phyloP scores from a whole-genome alignment of 2,329 filamentous ascomycete species.

The Epichloe bromicola region DNA sequence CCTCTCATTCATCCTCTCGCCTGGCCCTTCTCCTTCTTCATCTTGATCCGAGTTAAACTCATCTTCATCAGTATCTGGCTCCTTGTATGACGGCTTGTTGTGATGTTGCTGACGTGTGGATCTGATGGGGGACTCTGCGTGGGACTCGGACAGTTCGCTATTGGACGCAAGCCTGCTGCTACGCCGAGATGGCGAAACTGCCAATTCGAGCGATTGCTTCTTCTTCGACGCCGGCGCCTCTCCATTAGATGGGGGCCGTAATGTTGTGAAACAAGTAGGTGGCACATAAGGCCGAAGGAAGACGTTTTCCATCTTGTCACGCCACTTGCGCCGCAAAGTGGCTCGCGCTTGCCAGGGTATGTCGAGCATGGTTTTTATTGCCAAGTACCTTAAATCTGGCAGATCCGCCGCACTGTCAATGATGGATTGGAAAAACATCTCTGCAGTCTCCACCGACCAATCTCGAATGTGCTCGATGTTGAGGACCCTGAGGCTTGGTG shows the following conservation, averaged over 20 bases:
- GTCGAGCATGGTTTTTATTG: conserved; percentile 66
- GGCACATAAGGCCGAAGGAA: conserved; percentile 41
- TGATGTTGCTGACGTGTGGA: conserved; percentile 7
- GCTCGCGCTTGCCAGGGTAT: conserved; percentile 72
- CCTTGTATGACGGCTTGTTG: conserved; percentile 24
- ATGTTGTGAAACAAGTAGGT: conserved; percentile 20
- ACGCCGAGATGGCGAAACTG: conserved; percentile 20
- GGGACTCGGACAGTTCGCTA: conserved; percentile 12
- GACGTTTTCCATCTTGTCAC: conserved; percentile 51
- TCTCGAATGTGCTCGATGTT: conserved; percentile 68
- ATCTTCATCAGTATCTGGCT: conserved; percentile 33
- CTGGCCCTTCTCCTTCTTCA: conserved; percentile 6
- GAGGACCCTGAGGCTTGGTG: conserved; percentile 53
- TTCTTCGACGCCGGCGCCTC: conserved; percentile 8
- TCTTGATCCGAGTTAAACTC: conserved; percentile 20
- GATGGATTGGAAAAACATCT: conserved; percentile 68
- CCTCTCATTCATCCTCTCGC: conserved; percentile 3
- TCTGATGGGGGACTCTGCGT: conserved; percentile 8
- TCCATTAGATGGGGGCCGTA: conserved; percentile 10
- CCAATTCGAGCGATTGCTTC: conserved; percentile 8
- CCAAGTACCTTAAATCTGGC: conserved; percentile 53
- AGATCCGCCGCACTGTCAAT: conserved; percentile 56
- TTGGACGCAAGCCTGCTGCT: conserved; percentile 24
- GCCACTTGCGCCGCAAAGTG: conserved; percentile 67
- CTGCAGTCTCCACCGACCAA: conserved; percentile 56